Evolutionary conservation across 169 alveolate genomes (phyloP).

Genomic region (Babesia bovis): DNA sequence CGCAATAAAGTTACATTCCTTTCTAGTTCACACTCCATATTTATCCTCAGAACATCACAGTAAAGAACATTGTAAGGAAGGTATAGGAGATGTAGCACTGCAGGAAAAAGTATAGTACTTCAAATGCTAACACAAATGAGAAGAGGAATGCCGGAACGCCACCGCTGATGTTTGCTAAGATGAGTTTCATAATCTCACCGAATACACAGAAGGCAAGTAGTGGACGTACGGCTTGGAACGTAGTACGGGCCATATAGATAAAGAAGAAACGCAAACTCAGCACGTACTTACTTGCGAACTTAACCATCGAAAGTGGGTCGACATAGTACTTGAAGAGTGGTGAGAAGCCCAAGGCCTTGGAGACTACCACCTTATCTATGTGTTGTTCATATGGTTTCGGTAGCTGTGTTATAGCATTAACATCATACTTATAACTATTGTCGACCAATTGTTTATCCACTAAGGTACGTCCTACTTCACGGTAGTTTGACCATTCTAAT

Average conservation of each 20-base stretch:
- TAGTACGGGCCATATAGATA: slow-evolving; percentile 86
- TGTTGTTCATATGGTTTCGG: slow-evolving; percentile 46
- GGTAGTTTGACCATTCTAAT: slow-evolving; percentile 40
- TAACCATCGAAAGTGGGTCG: slow-evolving; percentile 71
- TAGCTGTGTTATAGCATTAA: slow-evolving; percentile 25
- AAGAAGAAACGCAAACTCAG: slow-evolving; percentile 80
- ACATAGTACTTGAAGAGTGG: slow-evolving; percentile 66
- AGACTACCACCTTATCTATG: slow-evolving; percentile 1
- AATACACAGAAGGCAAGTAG: slow-evolving; percentile 85
- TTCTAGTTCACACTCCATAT: slow-evolving; percentile 31
- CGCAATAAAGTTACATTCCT: slow-evolving; percentile 13
- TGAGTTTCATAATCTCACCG: slow-evolving; percentile 84
- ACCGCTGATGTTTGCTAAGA: slow-evolving; percentile 82
- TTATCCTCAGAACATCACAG: slow-evolving; percentile 79
- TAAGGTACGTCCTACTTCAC: slow-evolving; percentile 11
- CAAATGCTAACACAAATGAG: slow-evolving; percentile 85
- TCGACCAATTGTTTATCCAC: not conserved
- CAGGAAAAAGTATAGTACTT: slow-evolving; percentile 83
- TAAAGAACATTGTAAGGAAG: slow-evolving; percentile 85
- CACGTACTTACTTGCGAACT: slow-evolving; percentile 76
- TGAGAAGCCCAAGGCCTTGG: slow-evolving; percentile 37
- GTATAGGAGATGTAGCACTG: slow-evolving; percentile 87
- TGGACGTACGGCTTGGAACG: slow-evolving; percentile 88
- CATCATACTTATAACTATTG: slow-evolving; percentile 39
- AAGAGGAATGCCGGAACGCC: slow-evolving; percentile 82